These are phyloP conservation scores for Coemansia sp. DNA, from an alignment of 192 early-diverging fungal species.

Conservation along the genomic window DNA sequence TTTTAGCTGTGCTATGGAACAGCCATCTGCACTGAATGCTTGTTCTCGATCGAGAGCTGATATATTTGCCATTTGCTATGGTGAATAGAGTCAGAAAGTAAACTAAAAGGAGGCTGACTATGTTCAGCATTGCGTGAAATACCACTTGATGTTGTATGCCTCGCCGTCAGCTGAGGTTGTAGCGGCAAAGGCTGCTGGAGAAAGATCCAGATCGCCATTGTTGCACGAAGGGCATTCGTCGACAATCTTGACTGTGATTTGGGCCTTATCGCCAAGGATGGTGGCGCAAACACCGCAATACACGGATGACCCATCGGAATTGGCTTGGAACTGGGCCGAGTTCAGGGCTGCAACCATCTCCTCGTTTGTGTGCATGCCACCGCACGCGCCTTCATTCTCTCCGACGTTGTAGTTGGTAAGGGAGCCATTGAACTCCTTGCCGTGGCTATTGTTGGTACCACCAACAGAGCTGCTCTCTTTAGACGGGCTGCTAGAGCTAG, in stretches of 20 bases:
- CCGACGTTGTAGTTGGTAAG: slow-evolving; percentile 29
- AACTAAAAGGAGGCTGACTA: no score
- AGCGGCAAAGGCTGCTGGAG: slow-evolving; percentile 48
- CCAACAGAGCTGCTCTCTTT: background rate
- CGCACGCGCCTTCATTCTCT: slow-evolving; percentile 32
- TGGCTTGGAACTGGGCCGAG: slow-evolving; percentile 49
- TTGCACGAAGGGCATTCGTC: slow-evolving; percentile 57
- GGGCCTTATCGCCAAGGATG: slow-evolving; percentile 54
- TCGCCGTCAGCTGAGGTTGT: slow-evolving; percentile 33
- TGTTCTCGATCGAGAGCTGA: background rate
- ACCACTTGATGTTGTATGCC: slow-evolving; percentile 41
- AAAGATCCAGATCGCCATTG: slow-evolving; percentile 51
- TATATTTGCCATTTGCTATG: background rate
- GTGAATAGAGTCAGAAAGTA: background rate
- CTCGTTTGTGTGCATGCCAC: slow-evolving; percentile 4
- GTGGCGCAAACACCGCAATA: slow-evolving; percentile 52
- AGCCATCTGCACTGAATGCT: no score
- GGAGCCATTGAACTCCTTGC: slow-evolving; percentile 19
- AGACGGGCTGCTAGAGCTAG: background rate
- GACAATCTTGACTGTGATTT: slow-evolving; percentile 56
- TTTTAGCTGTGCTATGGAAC: no score
- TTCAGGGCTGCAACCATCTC: slow-evolving; percentile 53
- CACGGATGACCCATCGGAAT: slow-evolving; percentile 40
- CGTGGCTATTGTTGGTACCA: background rate
- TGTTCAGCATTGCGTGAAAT: slow-evolving; percentile 28